These are phyloP conservation scores for Leishmania amazonensis DNA, from an alignment of 208 protist genomes.

Conservation along the genomic window DNA sequence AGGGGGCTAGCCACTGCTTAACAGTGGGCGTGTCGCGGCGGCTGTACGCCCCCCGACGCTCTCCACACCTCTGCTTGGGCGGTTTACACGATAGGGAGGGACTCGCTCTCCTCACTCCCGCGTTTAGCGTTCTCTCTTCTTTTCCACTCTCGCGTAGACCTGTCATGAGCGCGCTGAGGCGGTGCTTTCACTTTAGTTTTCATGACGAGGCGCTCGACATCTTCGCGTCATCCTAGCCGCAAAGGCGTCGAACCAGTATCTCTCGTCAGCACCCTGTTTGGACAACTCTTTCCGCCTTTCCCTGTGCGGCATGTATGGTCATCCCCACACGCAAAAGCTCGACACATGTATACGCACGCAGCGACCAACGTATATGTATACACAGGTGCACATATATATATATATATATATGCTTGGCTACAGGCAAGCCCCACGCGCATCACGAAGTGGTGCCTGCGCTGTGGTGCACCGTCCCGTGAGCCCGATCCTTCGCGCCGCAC, in stretches of 20 bases:
- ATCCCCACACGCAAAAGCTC: too few relatives aligned
- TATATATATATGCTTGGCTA: too few relatives aligned
- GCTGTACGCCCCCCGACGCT: neutral
- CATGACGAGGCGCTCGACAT: too few relatives aligned
- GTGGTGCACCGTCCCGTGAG: neutral
- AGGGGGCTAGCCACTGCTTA: neutral
- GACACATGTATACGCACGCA: neutral
- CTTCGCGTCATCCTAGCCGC: too few relatives aligned
- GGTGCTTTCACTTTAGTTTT: too few relatives aligned
- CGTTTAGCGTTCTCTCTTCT: neutral
- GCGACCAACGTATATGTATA: neutral
- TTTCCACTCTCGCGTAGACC: neutral
- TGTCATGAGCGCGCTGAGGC: neutral
- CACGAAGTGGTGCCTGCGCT: neutral
- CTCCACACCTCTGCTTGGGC: neutral
- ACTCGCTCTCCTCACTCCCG: neutral
- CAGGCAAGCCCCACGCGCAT: neutral
- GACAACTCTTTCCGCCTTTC: too few relatives aligned
- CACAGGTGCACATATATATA: too few relatives aligned
- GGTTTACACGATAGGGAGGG: neutral
- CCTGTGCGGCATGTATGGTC: too few relatives aligned
- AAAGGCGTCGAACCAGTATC: too few relatives aligned
- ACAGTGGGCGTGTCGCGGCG: neutral
- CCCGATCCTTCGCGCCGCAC: neutral
- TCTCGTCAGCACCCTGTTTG: too few relatives aligned